Evolutionary conservation across 164 flowering plant species (phyloP), one percentile per base, ranked within the genome.

Genomic region (Echeveria elegans): DNA sequence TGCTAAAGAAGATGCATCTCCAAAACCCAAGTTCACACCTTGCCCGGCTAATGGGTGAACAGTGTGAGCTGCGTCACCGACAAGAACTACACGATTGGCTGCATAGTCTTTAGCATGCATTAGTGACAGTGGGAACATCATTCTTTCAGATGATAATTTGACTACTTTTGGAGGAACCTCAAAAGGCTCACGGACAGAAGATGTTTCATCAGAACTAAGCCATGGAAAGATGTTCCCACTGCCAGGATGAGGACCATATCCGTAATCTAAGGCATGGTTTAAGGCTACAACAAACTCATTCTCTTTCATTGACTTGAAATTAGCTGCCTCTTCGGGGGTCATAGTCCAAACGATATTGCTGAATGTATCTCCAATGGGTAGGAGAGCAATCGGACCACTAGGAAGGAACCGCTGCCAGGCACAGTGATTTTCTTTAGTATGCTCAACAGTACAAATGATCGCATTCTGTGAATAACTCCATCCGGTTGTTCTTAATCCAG

Each of bases 31-130:
- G 75, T 95, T 95, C 50, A 95, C 99, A 48, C 98, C 99, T 79
- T 95, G 98, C 31, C 99, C 99, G 70, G 99, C 99, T 75, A 92
- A 82, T 67, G 99, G 99, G 79, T 95, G 99, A 68, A 95, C 90
- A 32, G 92, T 88, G 68, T 95, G 99, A 21, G 98, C 99, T 62
- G 99, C 96, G 78, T 95, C 99, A 66, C 99, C 99, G 77, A 92
- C 75, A 63, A 95, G 83, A 70, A 77, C 99, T 52, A 85, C 85
- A 50, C 85, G 89, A 53, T 79, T 81, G 62, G 87, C 77, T 29
- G 78, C 92, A 77, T 95, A 95, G 63, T 76, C 65, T 61, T 79
- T 80, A 43, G 93, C 94, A 70, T 95, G 97, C 82, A 64, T 82
- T 66, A 95, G 71, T 61, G 98, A 92, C 77, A 95, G 72, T 5